Conservation (phyloP, 345 rosid genomes). For the Noccaea bulbosa region DNA sequence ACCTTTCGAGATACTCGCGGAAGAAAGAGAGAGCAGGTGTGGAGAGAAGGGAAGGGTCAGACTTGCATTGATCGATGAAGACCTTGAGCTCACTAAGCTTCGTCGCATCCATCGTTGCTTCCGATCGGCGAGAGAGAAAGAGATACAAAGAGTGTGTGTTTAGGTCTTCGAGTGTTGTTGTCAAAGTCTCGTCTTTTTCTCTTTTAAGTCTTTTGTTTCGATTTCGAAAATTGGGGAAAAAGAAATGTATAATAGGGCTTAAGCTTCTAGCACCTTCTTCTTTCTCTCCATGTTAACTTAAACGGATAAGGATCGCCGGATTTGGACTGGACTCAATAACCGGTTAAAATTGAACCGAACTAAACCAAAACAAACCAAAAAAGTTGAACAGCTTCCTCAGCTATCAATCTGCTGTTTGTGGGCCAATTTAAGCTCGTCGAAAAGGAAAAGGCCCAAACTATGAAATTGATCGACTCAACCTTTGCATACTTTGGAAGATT, state of each 20-base stretch:
- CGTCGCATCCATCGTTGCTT: slow-evolving; percentile 37
- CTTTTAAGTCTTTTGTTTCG: slow-evolving; percentile 7
- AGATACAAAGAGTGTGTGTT: slow-evolving; percentile 3
- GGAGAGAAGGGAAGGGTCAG: slow-evolving; percentile 74
- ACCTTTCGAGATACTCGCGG: slow-evolving; percentile 94
- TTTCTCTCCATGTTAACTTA: slow-evolving; percentile 8
- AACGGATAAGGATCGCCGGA: slow-evolving; percentile 36
- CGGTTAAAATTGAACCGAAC: not conserved
- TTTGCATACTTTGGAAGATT: too few relatives aligned
- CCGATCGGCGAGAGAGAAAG: slow-evolving; percentile 34
- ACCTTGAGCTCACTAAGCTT: slow-evolving; percentile 65
- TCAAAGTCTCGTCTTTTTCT: slow-evolving; percentile 33
- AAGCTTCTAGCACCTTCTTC: slow-evolving; percentile 36
- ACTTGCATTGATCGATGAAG: slow-evolving; percentile 78
- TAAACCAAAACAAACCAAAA: not conserved
- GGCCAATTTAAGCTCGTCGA: not conserved
- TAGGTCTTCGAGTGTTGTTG: slow-evolving; percentile 15
- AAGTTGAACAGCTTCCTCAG: too few relatives aligned
- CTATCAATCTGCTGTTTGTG: too few relatives aligned
- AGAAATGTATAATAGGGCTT: slow-evolving; percentile 17
- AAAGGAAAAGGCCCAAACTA: not conserved
- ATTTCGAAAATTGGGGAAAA: slow-evolving; percentile 20
- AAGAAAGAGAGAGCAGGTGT: slow-evolving; percentile 92
- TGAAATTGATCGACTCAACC: too few relatives aligned
- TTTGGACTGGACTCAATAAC: slow-evolving; percentile 3